Percentiles rank a stretch among this genome's conserved stretches.
phyloP scores from a whole-genome alignment of 2,329 filamentous ascomycete species.

The Trichocomaceae sp. region DNA sequence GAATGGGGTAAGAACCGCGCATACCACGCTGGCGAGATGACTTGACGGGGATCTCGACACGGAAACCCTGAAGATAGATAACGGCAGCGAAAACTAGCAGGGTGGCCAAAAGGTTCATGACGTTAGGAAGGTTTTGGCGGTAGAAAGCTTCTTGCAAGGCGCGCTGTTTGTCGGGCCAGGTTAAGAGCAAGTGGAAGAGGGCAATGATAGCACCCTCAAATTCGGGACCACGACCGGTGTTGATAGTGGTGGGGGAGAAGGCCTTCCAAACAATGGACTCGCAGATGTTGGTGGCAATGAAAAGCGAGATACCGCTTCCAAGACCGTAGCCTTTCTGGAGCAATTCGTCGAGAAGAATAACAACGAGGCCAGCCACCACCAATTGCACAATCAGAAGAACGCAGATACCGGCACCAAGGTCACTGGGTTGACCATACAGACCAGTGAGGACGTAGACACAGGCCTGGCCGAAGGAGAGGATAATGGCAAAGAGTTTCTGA shows the following conservation, averaged over 20 bases:
- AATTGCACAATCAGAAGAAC: constrained; percentile 97
- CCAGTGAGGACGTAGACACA: constrained; percentile 98
- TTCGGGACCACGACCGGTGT: constrained; percentile 97
- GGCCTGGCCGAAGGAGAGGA: constrained; percentile 93
- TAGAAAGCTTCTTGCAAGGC: constrained; percentile 98
- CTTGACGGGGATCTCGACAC: constrained; percentile 99
- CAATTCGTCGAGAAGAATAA: constrained; percentile 97
- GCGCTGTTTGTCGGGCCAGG: constrained; percentile 98
- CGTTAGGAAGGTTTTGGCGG: constrained; percentile 97
- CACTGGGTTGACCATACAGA: constrained; percentile 92
- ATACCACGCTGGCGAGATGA: constrained; percentile 97
- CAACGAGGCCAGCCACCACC: constrained; percentile 93
- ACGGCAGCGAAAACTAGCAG: constrained; percentile 90
- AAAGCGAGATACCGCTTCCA: constrained; percentile 96
- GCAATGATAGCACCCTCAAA: constrained; percentile 98
- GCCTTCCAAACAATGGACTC: constrained; percentile 99
- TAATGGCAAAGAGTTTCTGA: constrained; percentile 97
- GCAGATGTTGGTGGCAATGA: constrained; percentile 99
- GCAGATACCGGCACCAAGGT: constrained; percentile 95
- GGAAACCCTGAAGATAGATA: constrained; percentile 99
- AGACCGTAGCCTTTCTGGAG: constrained; percentile 99
- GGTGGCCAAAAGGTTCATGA: constrained; percentile 96
- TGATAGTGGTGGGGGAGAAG: constrained; percentile 98
- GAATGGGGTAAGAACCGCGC: constrained; percentile 94
- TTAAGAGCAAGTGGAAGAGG: constrained; percentile 94